phyloP scores from a whole-genome alignment of 768 basidiomycete genomes.

The Pisolithus albus region DNA sequence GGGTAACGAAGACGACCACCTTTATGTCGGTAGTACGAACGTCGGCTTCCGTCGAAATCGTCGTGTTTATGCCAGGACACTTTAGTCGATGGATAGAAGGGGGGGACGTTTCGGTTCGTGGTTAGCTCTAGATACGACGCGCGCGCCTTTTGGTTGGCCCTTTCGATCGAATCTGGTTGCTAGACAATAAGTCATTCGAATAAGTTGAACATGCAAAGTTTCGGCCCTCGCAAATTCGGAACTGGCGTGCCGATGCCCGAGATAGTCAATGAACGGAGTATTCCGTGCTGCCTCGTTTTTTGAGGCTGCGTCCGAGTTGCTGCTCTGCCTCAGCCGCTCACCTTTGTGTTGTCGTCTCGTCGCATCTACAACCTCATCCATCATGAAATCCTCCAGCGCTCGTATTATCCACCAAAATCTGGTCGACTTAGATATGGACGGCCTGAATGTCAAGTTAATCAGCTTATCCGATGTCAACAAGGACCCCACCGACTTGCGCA shows the following conservation, averaged over 20 bases:
- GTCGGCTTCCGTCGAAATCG: conserved; percentile 76
- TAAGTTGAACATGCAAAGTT: too few species aligned
- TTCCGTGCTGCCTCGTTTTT: background rate
- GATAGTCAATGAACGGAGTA: background rate
- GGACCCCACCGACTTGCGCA: conserved; percentile 15
- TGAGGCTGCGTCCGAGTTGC: background rate
- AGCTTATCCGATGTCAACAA: conserved; percentile 18
- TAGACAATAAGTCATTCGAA: too few species aligned
- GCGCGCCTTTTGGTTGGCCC: too few species aligned
- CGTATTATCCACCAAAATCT: conserved; percentile 24
- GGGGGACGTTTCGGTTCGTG: background rate
- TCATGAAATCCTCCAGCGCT: conserved; percentile 8
- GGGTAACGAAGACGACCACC: conserved; percentile 79
- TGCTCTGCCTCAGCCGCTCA: background rate
- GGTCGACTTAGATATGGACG: conserved; percentile 18
- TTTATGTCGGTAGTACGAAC: conserved; percentile 60
- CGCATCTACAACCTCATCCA: background rate
- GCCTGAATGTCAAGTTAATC: conserved; percentile 9
- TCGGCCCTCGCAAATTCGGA: too few species aligned
- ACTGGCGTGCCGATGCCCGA: too few species aligned
- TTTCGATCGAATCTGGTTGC: too few species aligned
- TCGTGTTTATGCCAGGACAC: conserved; percentile 38
- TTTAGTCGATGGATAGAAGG: conserved; percentile 19
- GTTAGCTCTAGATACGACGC: too few species aligned
- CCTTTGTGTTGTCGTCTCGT: background rate